These are phyloP conservation scores for Diaporthe citrichinensis DNA, from an alignment of 2,329 filamentous ascomycete species.

Conservation along the genomic window DNA sequence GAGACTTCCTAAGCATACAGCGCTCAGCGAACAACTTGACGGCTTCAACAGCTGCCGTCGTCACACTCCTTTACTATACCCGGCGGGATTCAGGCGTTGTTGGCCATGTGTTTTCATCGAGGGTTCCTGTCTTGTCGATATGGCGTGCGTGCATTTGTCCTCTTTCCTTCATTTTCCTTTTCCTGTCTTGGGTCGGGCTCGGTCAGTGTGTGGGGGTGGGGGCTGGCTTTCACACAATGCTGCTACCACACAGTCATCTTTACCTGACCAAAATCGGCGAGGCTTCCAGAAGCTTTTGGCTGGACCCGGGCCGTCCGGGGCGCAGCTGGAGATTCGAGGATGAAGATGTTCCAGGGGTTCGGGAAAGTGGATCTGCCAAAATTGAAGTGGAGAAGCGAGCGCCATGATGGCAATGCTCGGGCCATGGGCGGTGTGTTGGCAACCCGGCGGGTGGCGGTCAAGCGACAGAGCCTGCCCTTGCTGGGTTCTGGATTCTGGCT, in stretches of 20 bases:
- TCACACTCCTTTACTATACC: constrained; percentile 40
- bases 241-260: constrained; percentile 8
- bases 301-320: constrained; percentile 32
- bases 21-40: constrained; percentile 17
- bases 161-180: constrained; percentile 22
- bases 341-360: constrained; percentile 35
- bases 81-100: constrained; percentile 36
- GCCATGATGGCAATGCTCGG: constrained; percentile 34
- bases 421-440: constrained; percentile 38
- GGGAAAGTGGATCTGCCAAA: constrained; percentile 41
- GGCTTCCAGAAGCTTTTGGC: constrained; percentile 32
- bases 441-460: constrained; percentile 36
- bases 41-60: constrained; percentile 38
- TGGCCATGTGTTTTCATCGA: constrained; percentile 36
- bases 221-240: constrained; percentile 35
- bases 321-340: constrained; percentile 38
- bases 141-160: constrained; percentile 37
- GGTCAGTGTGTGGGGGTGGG: constrained; percentile 35
- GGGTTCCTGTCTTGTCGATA: constrained; percentile 34
- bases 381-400: constrained; percentile 39
- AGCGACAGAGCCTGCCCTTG: constrained; percentile 22
- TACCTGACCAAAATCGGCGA: constrained; percentile 30
- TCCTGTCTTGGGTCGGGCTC: constrained; percentile 23
- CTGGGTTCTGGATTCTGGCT: constrained; percentile 3
- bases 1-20: constrained; percentile 25